Conservation (phyloP, 192 early-diverging fungal genomes). For the Coemansia sp. region DNA sequence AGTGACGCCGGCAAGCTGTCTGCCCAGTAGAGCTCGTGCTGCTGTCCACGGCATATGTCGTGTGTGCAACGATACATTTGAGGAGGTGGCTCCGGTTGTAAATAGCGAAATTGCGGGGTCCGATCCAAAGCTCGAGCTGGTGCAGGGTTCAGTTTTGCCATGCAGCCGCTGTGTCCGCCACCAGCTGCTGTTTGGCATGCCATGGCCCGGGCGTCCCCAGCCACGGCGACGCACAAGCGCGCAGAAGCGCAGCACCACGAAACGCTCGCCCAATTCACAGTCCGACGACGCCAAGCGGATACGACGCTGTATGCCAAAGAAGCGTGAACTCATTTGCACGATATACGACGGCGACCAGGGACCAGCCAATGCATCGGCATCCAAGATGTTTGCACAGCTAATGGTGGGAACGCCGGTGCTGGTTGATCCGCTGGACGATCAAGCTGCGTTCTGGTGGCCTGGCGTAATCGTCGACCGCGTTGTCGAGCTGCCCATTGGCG, state of each 20-base stretch:
- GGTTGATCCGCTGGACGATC: constrained; percentile 38
- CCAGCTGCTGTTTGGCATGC: constrained; percentile 23
- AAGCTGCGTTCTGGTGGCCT: constrained; percentile 38
- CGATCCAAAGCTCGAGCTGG: not conserved
- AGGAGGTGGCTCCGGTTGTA: not conserved
- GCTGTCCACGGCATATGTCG: not conserved
- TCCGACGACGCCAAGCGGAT: not conserved
- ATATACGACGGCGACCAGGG: constrained; percentile 44
- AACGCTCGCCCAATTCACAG: not conserved
- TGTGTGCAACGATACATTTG: constrained; percentile 12
- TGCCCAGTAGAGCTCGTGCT: constrained; percentile 7
- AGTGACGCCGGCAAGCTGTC: constrained; percentile 31
- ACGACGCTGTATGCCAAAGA: constrained; percentile 1
- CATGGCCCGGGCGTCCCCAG: constrained; percentile 39
- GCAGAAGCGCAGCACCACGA: constrained; percentile 5
- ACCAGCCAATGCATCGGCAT: not conserved
- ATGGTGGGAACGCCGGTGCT: constrained; percentile 38
- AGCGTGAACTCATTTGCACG: constrained; percentile 9
- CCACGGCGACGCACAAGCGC: constrained; percentile 5
- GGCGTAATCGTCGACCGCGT: constrained; percentile 30
- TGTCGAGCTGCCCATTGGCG: not conserved
- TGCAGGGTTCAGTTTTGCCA: not conserved
- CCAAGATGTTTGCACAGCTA: constrained; percentile 31
- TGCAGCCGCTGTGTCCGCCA: constrained; percentile 43
- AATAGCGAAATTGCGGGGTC: not conserved